Conservation (phyloP, 2,329 filamentous ascomycete species). For the Nemania sp. region DNA sequence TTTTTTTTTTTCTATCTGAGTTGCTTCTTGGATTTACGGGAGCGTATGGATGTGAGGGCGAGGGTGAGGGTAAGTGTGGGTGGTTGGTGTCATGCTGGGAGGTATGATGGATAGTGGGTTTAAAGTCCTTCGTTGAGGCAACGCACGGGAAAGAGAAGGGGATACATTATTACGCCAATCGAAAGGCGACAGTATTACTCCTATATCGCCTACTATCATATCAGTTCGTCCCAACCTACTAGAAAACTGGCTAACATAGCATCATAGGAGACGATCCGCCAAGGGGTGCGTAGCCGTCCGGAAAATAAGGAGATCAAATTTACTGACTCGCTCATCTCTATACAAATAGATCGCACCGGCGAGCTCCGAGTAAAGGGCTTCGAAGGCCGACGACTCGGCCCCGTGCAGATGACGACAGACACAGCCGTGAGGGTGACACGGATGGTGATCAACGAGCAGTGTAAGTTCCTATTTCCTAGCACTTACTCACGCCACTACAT, state of each 20-base stretch:
- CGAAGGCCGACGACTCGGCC: constrained; percentile 84
- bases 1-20: constrained; percentile 24
- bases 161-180: neutral
- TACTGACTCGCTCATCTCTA: constrained; percentile 21
- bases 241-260: constrained; percentile 7
- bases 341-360: constrained; percentile 85
- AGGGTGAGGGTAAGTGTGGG: too few relatives aligned
- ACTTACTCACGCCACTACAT: too few relatives aligned
- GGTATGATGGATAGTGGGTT: too few relatives aligned
- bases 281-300: constrained; percentile 70
- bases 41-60: too few relatives aligned
- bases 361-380: constrained; percentile 96
- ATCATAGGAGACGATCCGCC: constrained; percentile 88
- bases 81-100: too few relatives aligned
- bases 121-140: too few relatives aligned
- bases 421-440: constrained; percentile 95
- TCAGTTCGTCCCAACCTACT: neutral
- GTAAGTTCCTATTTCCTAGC: constrained; percentile 59
- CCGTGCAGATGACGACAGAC: constrained; percentile 98
- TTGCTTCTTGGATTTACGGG: neutral
- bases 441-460: constrained; percentile 85
- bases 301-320: neutral
- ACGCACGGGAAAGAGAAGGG: too few relatives aligned
- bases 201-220: too few relatives aligned
- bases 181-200: neutral